Evolutionary conservation across 2,329 filamentous ascomycete genomes (phyloP).

Genomic region (Huntiella omanensis): DNA sequence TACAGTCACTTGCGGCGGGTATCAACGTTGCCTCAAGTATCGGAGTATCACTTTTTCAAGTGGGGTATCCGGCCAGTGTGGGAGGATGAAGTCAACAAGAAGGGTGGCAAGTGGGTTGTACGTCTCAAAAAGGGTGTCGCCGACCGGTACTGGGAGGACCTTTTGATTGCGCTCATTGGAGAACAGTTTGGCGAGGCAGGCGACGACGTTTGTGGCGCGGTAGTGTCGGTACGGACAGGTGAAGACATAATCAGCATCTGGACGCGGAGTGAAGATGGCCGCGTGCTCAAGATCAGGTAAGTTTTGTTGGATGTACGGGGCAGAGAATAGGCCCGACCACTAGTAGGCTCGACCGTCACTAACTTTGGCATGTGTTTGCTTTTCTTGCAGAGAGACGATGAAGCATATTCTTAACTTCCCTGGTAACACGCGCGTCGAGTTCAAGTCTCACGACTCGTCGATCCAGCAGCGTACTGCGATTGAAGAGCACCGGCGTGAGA

Average conservation of each 20-base stretch:
- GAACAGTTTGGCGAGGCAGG: slow-evolving; percentile 86
- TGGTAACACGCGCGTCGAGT: slow-evolving; percentile 74
- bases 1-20: slow-evolving; percentile 82
- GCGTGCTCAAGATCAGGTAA: slow-evolving; percentile 91
- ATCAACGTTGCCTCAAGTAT: slow-evolving; percentile 72
- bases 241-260: slow-evolving; percentile 97
- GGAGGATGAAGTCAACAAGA: slow-evolving; percentile 95
- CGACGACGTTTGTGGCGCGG: slow-evolving; percentile 87
- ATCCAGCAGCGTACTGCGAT: slow-evolving; percentile 82
- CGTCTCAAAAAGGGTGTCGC: slow-evolving; percentile 92
- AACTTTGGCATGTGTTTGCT: slow-evolving; percentile 8
- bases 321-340: too few species aligned
- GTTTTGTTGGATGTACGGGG: slow-evolving; percentile 16
- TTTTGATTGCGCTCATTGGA: slow-evolving; percentile 75
- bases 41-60: slow-evolving; percentile 96
- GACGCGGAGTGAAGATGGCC: slow-evolving; percentile 82
- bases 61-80: slow-evolving; percentile 91
- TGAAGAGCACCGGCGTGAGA: slow-evolving; percentile 80
- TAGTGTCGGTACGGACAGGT: slow-evolving; percentile 82
- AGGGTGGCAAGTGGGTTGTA: slow-evolving; percentile 94
- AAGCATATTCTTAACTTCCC: slow-evolving; percentile 78
- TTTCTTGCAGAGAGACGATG: slow-evolving; percentile 58
- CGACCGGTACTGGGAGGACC: slow-evolving; percentile 92
- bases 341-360: neutral
- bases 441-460: slow-evolving; percentile 91